phyloP scores from a whole-genome alignment of 164 flowering plant genomes.

The Cinnamomum chago region DNA sequence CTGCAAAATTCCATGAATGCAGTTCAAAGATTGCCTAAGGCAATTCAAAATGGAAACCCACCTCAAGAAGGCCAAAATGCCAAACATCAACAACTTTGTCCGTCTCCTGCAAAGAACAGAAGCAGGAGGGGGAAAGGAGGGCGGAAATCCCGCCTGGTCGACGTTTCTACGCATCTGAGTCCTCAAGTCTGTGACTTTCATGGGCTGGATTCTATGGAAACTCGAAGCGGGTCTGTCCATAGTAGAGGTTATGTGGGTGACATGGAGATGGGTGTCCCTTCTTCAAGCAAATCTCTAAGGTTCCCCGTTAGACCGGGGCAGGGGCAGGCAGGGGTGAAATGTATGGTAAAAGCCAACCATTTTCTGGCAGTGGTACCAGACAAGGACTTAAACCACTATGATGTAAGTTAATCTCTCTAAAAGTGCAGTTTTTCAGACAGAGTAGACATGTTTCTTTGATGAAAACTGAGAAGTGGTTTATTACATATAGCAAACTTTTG shows the following conservation, averaged over 20 bases:
- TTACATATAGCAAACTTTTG: constrained; percentile 13
- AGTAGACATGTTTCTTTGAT: not conserved
- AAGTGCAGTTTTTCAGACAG: too few species aligned
- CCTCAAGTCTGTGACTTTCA: constrained; percentile 13
- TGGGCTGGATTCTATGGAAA: constrained; percentile 18
- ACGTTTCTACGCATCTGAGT: constrained; percentile 49
- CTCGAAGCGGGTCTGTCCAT: constrained; percentile 23
- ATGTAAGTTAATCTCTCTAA: constrained; percentile 58
- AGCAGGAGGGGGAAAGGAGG: constrained; percentile 71
- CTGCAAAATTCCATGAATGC: constrained; percentile 49
- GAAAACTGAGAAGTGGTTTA: constrained; percentile 8
- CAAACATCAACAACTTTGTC: constrained; percentile 30
- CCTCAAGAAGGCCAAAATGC: constrained; percentile 38
- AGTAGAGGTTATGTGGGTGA: constrained; percentile 35
- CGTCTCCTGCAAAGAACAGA: constrained; percentile 51
- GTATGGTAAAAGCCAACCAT: constrained; percentile 95
- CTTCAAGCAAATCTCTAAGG: constrained; percentile 64
- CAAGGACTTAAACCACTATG: constrained; percentile 88
- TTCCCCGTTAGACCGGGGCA: constrained; percentile 77
- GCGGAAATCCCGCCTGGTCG: constrained; percentile 60
- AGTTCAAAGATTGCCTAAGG: constrained; percentile 45
- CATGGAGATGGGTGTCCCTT: constrained; percentile 53
- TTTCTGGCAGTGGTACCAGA: constrained; percentile 80
- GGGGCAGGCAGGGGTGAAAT: constrained; percentile 78
- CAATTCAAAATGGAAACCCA: constrained; percentile 60